Evolutionary conservation across 495 filamentous ascomycete genomes (phyloP), one percentile per base, ranked within the genome.

Genomic region (Hypomontagnella monticulosa): DNA sequence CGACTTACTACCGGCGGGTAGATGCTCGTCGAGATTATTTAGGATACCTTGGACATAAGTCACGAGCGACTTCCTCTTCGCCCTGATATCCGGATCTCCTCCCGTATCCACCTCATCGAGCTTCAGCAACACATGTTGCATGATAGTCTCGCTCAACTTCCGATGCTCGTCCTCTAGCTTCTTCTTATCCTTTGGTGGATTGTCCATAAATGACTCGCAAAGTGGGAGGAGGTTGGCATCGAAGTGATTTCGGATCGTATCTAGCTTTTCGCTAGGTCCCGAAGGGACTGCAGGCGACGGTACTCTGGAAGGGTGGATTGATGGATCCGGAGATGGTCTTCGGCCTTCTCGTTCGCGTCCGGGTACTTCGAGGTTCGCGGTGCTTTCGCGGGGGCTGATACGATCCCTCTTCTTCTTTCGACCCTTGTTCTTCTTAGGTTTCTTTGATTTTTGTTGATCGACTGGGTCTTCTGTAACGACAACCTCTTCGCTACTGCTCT

Each of bases 51-150:
- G 92, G 4, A 89, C 87, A 70, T 93, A 86, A 61, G 79, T 86
- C 41, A 97, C 91, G 20, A 97, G 77, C 5, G 88, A 90, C 73
- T 89, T 90, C 69, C 93, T 83, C 68, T 81, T 84, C 42, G 78
- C 80, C 42, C 93, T 83, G 36, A 86, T 84, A 7, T 84, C 85
- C 15, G 75, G 80, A 66, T 94, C 84, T 4, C 85, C 87, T 15
- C 88, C 85, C 2, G 87, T 89, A 55, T 94, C 91, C 20, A 97
- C 88, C 11, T 82, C 88, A 79, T 97, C 93, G 20, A 94, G 81
- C 77, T 96, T 97, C 67, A 99, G 67, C 57, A 97, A 63, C 5
- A 94, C 83, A 72, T 97, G 91, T 49, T 86, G 83, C 81, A 98
- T 78, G 53, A 97, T 89, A 3, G 87, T 91, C 80, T 97, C 95